These are phyloP conservation scores for Heritiera littoralis DNA, from an alignment of 345 rosid genomes.

Conservation along the genomic window DNA sequence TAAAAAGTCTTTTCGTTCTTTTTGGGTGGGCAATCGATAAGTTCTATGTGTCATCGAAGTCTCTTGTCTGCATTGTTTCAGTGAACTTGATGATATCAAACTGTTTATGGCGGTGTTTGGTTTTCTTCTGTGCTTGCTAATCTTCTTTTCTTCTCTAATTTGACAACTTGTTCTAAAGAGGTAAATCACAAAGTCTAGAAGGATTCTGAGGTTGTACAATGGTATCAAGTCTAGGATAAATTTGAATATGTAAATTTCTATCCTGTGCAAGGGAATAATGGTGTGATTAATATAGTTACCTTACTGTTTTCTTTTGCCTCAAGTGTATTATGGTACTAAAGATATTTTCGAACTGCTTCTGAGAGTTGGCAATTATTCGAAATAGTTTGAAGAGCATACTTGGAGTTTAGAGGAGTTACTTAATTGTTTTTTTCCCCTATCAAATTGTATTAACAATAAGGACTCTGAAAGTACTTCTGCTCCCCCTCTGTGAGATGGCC, in stretches of 20 bases:
- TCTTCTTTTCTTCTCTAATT: neutral
- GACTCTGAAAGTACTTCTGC: neutral
- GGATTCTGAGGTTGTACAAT: neutral
- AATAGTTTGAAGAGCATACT: constrained; percentile 1
- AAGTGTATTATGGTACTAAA: neutral
- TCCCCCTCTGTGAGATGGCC: neutral
- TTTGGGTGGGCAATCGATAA: neutral
- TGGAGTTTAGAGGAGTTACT: neutral
- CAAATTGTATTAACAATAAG: too few species aligned
- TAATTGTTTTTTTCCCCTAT: too few species aligned
- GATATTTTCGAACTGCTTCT: constrained; percentile 6
- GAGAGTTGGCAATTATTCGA: neutral
- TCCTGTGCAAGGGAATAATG: neutral
- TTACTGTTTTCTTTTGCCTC: neutral
- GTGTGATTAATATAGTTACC: neutral
- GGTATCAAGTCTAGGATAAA: neutral
- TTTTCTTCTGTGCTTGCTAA: neutral
- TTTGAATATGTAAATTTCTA: neutral
- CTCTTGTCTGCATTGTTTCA: neutral
- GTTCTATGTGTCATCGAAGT: neutral
- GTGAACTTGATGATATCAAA: neutral
- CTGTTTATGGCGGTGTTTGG: neutral
- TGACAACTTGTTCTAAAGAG: neutral
- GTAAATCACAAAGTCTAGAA: neutral
- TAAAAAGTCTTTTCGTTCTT: neutral